Conservation (phyloP, 2,329 filamentous ascomycete species). For the Penicillium palitans region DNA sequence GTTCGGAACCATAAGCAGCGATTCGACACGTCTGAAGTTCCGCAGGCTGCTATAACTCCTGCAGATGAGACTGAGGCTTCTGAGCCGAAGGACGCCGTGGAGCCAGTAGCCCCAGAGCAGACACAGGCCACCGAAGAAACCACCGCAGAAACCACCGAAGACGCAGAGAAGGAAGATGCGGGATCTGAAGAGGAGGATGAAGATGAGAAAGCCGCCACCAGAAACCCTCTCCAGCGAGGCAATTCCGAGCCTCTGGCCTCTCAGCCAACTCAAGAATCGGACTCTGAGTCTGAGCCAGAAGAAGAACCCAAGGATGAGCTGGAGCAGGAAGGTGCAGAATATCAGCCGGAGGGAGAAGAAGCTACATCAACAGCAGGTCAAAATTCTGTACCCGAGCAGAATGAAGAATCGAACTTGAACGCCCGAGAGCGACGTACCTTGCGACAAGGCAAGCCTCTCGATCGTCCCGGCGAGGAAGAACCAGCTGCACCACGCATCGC, state of each 20-base stretch:
- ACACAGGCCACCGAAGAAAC: constrained; percentile 21
- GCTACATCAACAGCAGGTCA: constrained; percentile 23
- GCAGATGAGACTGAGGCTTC: constrained; percentile 30
- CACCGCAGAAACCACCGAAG: constrained; percentile 12
- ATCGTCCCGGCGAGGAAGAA: constrained; percentile 21
- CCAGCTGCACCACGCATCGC: constrained; percentile 23
- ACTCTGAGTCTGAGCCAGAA: constrained; percentile 19
- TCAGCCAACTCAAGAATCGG: constrained; percentile 1
- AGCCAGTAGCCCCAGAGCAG: constrained; percentile 20
- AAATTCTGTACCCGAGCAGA: constrained; percentile 26
- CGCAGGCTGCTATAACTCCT: background rate
- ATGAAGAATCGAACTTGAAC: constrained; percentile 35
- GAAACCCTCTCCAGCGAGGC: constrained; percentile 25
- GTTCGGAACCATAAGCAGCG: constrained; percentile 75
- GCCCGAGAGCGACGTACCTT: constrained; percentile 47
- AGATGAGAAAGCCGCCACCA: constrained; percentile 21
- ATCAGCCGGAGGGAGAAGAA: constrained; percentile 12
- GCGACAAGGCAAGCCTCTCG: constrained; percentile 33
- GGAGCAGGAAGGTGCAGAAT: constrained; percentile 5
- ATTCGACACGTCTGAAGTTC: constrained; percentile 41
- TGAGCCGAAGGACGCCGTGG: constrained; percentile 15
- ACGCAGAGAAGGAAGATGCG: constrained; percentile 5
- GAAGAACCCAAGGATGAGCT: constrained; percentile 24
- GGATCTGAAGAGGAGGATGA: constrained; percentile 25
- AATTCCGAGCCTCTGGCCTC: constrained; percentile 12